These are phyloP conservation scores for Pyrenula massariospora DNA, from an alignment of 495 filamentous ascomycete genomes.

Conservation along the genomic window DNA sequence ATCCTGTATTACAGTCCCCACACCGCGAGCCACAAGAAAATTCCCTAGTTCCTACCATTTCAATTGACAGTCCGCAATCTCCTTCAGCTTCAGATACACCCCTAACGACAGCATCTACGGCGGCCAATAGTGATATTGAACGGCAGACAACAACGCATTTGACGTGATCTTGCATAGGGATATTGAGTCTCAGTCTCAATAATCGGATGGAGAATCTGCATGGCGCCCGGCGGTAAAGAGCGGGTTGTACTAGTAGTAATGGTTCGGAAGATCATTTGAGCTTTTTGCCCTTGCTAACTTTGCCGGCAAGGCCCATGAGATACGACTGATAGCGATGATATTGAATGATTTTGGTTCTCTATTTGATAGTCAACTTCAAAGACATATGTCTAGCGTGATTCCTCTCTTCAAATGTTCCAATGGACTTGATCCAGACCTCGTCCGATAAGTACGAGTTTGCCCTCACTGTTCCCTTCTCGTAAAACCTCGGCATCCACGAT, in stretches of 20 bases:
- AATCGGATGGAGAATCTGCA: not conserved
- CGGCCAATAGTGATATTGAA: not conserved
- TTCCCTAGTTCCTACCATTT: not conserved
- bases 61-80: not conserved
- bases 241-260: not conserved
- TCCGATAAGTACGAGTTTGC: conserved; percentile 77
- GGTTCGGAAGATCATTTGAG: not conserved
- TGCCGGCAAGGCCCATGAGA: not conserved
- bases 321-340: not conserved
- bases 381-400: no score
- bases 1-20: no score
- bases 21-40: not conserved
- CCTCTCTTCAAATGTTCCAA: conserved; percentile 6
- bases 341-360: not conserved
- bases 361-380: not conserved
- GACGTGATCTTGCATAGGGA: not conserved
- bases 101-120: not conserved
- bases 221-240: not conserved
- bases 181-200: not conserved
- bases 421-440: conserved; percentile 34
- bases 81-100: not conserved
- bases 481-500: conserved; percentile 49
- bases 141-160: not conserved
- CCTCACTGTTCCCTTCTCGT: conserved; percentile 15
- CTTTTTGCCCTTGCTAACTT: not conserved